Evolutionary conservation across 1,284 basidiomycete species (phyloP).

Genomic region (Microbotryum intermedium): DNA sequence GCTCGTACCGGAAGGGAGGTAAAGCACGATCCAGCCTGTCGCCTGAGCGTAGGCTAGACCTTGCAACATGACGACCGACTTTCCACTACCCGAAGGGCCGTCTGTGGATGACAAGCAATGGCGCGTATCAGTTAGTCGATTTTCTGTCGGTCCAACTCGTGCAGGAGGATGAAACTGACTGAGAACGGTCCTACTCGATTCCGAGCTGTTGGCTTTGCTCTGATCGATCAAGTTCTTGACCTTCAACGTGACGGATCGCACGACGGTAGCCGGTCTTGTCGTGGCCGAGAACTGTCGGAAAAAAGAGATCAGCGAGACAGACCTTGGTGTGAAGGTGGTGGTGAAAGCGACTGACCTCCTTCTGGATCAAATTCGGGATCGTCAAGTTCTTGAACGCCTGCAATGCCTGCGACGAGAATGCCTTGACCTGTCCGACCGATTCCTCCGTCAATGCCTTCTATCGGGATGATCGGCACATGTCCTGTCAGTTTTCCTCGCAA

Average conservation of each 20-base stretch:
- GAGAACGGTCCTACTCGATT: conserved; percentile 11
- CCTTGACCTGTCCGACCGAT: conserved; percentile 14
- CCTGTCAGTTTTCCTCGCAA: background rate
- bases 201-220: conserved; percentile 35
- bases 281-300: conserved; percentile 54
- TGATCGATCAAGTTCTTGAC: conserved; percentile 48
- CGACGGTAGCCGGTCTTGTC: conserved; percentile 55
- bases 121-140: background rate
- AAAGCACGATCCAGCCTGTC: conserved; percentile 74
- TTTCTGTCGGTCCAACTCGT: background rate
- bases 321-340: background rate
- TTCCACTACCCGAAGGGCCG: conserved; percentile 71
- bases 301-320: background rate
- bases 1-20: conserved; percentile 72
- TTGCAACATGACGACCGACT: conserved; percentile 74
- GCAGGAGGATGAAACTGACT: background rate
- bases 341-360: conserved; percentile 2
- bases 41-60: conserved; percentile 62
- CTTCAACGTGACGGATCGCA: conserved; percentile 55
- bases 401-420: conserved; percentile 7
- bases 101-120: conserved; percentile 44
- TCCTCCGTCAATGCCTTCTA: conserved; percentile 9
- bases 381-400: conserved; percentile 17
- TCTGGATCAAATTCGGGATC: conserved; percentile 10
- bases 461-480: background rate